Conservation (phyloP, 371 early-diverging fungal species). For the Gilbertella persicaria region DNA sequence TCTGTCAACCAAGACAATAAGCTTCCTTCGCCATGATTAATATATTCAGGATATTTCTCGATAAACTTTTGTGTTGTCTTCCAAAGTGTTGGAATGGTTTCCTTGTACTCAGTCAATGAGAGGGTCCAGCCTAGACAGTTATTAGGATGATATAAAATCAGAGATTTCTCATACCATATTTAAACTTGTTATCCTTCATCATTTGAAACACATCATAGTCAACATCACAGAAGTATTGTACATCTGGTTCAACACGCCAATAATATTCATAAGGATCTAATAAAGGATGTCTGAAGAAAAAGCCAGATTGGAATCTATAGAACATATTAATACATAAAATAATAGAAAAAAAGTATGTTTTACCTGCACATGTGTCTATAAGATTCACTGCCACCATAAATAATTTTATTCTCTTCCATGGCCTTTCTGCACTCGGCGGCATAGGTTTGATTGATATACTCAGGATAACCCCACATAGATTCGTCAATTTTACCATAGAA, state of each 20-base stretch:
- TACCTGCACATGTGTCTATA: conserved; percentile 96
- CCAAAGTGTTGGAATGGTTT: conserved; percentile 89
- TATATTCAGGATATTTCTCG: conserved; percentile 44
- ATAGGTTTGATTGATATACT: conserved; percentile 71
- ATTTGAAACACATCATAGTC: conserved; percentile 89
- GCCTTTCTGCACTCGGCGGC: conserved; percentile 60
- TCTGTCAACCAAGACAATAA: conserved; percentile 35
- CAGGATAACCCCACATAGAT: conserved; percentile 84
- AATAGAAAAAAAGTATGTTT: not conserved
- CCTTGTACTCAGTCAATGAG: conserved; percentile 76
- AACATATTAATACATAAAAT: not conserved
- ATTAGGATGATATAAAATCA: conserved; percentile 45
- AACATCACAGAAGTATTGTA: conserved; percentile 83
- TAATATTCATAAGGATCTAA: conserved; percentile 85
- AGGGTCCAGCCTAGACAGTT: conserved; percentile 82
- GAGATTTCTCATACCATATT: conserved; percentile 68
- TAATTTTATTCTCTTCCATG: conserved; percentile 62
- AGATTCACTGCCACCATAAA: conserved; percentile 82
- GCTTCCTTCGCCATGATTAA: conserved; percentile 23
- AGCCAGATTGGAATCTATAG: conserved; percentile 82
- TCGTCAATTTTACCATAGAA: conserved; percentile 48
- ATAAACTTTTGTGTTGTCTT: conserved; percentile 61
- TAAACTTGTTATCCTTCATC: conserved; percentile 77
- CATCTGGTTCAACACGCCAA: conserved; percentile 96
- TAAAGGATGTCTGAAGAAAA: conserved; percentile 87